Percentiles rank a stretch among this genome's conserved stretches.
Evolutionary conservation across 1,139 yeast species (phyloP).

Genomic region (Scheffersomyces segobiensis): DNA sequence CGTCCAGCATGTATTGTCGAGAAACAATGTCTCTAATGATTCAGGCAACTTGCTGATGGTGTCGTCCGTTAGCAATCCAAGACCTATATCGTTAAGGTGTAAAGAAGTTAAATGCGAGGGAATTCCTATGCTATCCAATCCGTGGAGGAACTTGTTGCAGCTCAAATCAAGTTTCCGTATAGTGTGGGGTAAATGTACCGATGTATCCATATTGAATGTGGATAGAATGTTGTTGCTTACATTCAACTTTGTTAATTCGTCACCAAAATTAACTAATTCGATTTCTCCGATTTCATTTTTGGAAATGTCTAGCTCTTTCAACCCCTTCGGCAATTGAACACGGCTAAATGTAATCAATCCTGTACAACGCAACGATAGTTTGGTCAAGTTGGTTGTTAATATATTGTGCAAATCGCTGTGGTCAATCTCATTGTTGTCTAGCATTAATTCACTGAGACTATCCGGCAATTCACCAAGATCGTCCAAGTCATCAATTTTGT

Average conservation of each 20-base stretch:
- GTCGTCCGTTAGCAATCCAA: conserved; percentile 6
- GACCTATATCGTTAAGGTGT: conserved; percentile 7
- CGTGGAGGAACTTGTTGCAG: conserved; percentile 11
- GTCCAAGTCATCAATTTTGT: conserved; percentile 24
- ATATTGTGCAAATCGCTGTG: conserved; percentile 18
- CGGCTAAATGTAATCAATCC: conserved; percentile 20
- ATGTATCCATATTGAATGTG: conserved; percentile 7
- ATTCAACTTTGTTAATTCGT: conserved; percentile 12
- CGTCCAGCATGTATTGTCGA: conserved; percentile 6
- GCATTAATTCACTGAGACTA: conserved; percentile 14
- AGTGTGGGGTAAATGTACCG: conserved; percentile 6
- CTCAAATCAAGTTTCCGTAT: conserved; percentile 14
- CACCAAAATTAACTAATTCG: conserved; percentile 14
- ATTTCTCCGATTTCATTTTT: conserved; percentile 20
- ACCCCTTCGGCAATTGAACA: conserved; percentile 16
- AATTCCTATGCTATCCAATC: conserved; percentile 7
- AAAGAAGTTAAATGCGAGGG: conserved; percentile 10
- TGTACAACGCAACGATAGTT: conserved; percentile 21
- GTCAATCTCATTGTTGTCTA: conserved; percentile 26
- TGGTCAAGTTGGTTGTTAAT: conserved; percentile 16
- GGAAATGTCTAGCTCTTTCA: conserved; percentile 16
- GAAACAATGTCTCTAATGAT: conserved; percentile 6
- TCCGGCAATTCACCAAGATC: conserved; percentile 24
- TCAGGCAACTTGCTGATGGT: conserved; percentile 8
- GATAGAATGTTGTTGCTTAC: conserved; percentile 15